Base-by-base conservation (phyloP, 2,329 filamentous ascomycete species). In the Aspergillus sp. region DNA sequence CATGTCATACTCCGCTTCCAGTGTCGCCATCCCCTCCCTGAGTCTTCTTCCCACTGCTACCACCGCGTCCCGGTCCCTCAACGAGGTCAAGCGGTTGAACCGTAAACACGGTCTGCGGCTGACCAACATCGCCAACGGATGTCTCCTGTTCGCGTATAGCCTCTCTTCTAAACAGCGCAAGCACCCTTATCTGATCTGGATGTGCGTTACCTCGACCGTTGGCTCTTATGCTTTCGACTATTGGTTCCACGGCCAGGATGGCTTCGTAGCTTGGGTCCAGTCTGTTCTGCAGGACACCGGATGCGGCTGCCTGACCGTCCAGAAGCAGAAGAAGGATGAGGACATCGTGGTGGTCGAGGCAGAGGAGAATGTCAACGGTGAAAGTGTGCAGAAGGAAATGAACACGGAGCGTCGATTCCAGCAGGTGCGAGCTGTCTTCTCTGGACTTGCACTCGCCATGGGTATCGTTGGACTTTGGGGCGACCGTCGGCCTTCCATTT, bases 181-280 rank as follows among this genome's bases (percentile, higher is more conserved):
- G 73, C 94, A 98, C 74, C 94, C 94, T 0, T 98, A 97, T 74
- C 87, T 97, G 25, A 78, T 97, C 61, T 97, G 95, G 87, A 92
- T 91, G 13, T 87, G 88, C 2, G 78, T 92, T 25, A 84, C 92
- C 59, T 74, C 80, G 1, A 78, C 81, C 13, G 63, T 79, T 28
- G 72, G 76, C 69, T 65, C 76, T 39, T 74, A 76, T 62, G 81
- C 81, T 63, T 85, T 91, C 81, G 89, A 92, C 74, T 84, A 86
- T 49, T 91, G 86, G 81, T 91, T 90, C 76, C 89, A 91, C 76
- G 85, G 90, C 9, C 79, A 90, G 23, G 81, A 84, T 47, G 82
- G 87, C 28, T 75, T 80, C 52, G 68, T 70, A 60, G 65, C 67
- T 38, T 76, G 76, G 75, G 36, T 63, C 15, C 60, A 70, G 56